Percentiles rank a stretch among this genome's conserved stretches.
Conservation (phyloP, 371 early-diverging fungal species). For the Mortierella sp. region DNA sequence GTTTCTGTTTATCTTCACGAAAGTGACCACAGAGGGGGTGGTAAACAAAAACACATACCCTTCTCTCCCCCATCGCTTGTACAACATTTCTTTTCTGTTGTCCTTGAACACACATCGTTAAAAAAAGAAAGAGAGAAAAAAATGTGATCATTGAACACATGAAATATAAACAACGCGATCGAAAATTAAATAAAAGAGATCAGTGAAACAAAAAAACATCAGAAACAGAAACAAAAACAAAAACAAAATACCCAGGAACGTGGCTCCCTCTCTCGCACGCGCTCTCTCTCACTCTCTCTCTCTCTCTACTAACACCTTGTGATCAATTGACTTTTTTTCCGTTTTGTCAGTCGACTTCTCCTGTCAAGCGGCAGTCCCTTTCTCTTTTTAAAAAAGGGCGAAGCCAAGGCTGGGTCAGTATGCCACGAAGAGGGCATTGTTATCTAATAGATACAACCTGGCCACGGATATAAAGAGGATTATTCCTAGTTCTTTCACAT, state of each 20-base stretch:
- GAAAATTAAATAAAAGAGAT: neutral
- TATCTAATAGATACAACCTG: no score
- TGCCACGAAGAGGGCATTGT: no score
- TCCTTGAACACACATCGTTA: neutral
- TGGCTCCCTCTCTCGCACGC: neutral
- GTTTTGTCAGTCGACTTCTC: neutral
- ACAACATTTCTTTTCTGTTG: no score
- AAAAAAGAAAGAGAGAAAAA: neutral
- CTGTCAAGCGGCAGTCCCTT: neutral
- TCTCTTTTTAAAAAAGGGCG: neutral
- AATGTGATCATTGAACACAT: neutral
- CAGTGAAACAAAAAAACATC: neutral
- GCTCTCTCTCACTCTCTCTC: neutral
- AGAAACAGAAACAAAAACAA: neutral
- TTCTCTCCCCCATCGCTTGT: neutral
- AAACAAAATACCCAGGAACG: neutral
- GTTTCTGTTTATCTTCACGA: neutral
- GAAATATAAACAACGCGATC: neutral
- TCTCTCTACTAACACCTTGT: neutral
- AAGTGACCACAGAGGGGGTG: neutral
- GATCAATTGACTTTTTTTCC: neutral
- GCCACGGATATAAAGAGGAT: no score
- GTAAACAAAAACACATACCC: constrained; percentile 1
- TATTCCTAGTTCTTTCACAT: no score
- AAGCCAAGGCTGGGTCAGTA: neutral